phyloP scores from a whole-genome alignment of 2,329 filamentous ascomycete species.

The Fusarium chlamydosporum region DNA sequence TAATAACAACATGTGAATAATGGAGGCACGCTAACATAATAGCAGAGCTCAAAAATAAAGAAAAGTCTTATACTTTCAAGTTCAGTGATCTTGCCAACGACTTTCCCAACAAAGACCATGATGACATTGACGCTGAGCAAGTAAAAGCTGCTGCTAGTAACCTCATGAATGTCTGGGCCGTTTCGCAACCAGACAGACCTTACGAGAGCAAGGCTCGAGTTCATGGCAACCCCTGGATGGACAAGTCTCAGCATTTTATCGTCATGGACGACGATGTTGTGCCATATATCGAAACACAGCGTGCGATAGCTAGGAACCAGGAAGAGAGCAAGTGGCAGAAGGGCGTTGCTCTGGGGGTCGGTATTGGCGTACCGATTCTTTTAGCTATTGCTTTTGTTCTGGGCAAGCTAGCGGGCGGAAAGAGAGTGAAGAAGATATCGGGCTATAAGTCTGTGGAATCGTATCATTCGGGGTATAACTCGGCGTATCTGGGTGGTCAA shows the following conservation, averaged over 20 bases:
- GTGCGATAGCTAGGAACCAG: not conserved
- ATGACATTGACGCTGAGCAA: slow-evolving; percentile 33
- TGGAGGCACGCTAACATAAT: slow-evolving; percentile 2
- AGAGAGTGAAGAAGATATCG: slow-evolving; percentile 24
- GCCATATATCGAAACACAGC: slow-evolving; percentile 26
- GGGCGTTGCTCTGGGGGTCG: slow-evolving; percentile 30
- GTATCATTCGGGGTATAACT: slow-evolving; percentile 34
- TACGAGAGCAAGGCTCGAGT: slow-evolving; percentile 21
- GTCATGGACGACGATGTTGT: slow-evolving; percentile 27
- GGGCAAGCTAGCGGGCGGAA: slow-evolving; percentile 9
- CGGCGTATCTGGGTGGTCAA: slow-evolving; percentile 24
- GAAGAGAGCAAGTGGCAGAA: slow-evolving; percentile 24
- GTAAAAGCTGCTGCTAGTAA: slow-evolving; percentile 31
- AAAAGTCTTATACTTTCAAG: slow-evolving; percentile 36
- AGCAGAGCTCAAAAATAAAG: slow-evolving; percentile 26
- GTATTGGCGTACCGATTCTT: slow-evolving; percentile 23
- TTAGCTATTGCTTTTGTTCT: slow-evolving; percentile 18
- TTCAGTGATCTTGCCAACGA: slow-evolving; percentile 36
- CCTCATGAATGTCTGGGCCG: slow-evolving; percentile 23
- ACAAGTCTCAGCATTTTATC: slow-evolving; percentile 37
- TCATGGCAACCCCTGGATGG: slow-evolving; percentile 26
- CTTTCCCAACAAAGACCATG: slow-evolving; percentile 26
- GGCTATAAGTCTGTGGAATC: slow-evolving; percentile 30
- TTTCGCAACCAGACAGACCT: slow-evolving; percentile 31
- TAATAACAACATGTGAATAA: not conserved